Conservation (phyloP, 805 yeast species). For the Barnettozyma salicaria region DNA sequence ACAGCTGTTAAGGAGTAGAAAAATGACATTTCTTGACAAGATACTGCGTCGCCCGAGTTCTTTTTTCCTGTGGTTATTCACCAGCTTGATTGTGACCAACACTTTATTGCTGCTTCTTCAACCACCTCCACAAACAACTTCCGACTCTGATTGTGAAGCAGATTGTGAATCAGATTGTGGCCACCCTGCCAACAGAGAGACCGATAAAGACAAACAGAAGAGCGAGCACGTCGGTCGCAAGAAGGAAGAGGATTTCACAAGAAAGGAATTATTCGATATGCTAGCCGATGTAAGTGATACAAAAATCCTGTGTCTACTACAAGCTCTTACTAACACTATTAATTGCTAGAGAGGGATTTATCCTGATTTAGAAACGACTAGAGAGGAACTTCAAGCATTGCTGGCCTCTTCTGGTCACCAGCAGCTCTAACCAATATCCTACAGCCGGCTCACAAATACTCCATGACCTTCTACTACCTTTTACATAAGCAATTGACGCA, state of each 20-base stretch:
- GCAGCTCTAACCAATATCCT: not conserved
- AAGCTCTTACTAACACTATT: not conserved
- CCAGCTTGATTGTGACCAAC: constrained; percentile 4
- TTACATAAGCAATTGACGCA: no score
- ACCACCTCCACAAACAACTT: no score
- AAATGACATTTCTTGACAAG: constrained; percentile 7
- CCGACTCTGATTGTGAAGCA: no score
- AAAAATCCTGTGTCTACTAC: not conserved
- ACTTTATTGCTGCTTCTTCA: constrained; percentile 2
- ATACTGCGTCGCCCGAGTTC: constrained; percentile 3
- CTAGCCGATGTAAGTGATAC: constrained; percentile 3
- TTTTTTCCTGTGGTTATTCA: constrained; percentile 5
- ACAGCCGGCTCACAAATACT: no score
- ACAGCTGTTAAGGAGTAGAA: not conserved
- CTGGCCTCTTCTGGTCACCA: not conserved
- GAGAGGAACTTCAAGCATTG: not conserved
- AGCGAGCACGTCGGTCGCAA: not conserved
- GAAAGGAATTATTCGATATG: constrained; percentile 1
- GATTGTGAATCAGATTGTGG: no score
- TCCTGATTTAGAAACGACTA: constrained; percentile 1
- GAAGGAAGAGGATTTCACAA: not conserved
- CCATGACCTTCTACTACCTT: no score
- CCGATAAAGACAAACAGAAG: not conserved
- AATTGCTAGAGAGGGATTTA: constrained; percentile 2
- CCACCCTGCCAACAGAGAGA: not conserved